A percentile compares a stretch with the other conserved stretches of the same genome.
Conservation (phyloP, 192 early-diverging fungal genomes). For the Gryganskiella cystojenkinii region DNA sequence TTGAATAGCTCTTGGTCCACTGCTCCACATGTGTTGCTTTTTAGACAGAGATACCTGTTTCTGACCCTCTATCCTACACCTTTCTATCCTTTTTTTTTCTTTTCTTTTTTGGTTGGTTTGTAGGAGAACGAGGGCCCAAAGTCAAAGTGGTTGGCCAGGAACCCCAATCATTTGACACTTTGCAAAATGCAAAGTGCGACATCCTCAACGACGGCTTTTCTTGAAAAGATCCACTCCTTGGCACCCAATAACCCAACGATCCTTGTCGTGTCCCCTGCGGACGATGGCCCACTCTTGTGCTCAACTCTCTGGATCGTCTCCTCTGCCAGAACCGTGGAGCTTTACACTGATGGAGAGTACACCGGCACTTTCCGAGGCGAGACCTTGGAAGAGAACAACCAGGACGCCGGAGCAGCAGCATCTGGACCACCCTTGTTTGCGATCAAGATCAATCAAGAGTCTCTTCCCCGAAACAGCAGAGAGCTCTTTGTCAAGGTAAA, state of each 20-base stretch:
- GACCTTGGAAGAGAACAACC: not conserved
- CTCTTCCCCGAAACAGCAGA: constrained; percentile 7
- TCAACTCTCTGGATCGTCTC: constrained; percentile 25
- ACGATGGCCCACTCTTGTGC: not conserved
- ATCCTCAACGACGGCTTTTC: not conserved
- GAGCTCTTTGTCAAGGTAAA: constrained; percentile 39
- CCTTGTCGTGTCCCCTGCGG: not conserved
- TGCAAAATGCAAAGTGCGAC: not conserved
- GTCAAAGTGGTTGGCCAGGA: no score
- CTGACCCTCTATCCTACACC: no score
- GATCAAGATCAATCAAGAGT: constrained; percentile 12
- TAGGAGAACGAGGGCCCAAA: no score
- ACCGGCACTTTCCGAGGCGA: constrained; percentile 40
- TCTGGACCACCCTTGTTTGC: constrained; percentile 7
- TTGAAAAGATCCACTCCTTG: not conserved
- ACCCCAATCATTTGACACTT: not conserved
- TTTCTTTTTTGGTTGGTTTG: no score
- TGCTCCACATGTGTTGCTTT: no score
- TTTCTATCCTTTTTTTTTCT: no score
- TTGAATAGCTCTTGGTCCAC: no score
- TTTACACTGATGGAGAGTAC: constrained; percentile 27
- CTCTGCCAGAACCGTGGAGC: constrained; percentile 25
- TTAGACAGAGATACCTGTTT: no score
- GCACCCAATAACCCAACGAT: constrained; percentile 21
- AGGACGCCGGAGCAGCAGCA: not conserved